These are phyloP conservation scores for Fusarium sp. DNA, from an alignment of 2,329 filamentous ascomycete species.

Conservation along the genomic window DNA sequence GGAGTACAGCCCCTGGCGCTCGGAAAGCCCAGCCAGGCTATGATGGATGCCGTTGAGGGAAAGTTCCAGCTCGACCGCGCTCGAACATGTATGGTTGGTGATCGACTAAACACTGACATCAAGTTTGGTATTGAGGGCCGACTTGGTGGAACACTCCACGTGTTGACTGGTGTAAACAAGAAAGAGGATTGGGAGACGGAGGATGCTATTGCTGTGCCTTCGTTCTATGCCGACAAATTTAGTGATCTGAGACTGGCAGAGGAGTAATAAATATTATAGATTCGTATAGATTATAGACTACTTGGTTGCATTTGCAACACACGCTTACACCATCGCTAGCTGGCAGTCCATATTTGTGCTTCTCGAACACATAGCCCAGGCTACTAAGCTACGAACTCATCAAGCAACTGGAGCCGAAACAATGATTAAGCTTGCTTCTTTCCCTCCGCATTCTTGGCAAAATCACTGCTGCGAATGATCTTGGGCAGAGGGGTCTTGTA, in stretches of 20 bases:
- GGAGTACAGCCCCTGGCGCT: constrained; percentile 79
- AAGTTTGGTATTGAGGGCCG: constrained; percentile 92
- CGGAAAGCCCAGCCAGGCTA: constrained; percentile 96
- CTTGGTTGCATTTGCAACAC: constrained; percentile 6
- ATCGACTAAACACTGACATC: constrained; percentile 95
- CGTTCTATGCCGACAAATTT: constrained; percentile 86
- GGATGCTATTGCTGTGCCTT: constrained; percentile 77
- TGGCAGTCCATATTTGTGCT: not conserved
- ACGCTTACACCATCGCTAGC: not conserved
- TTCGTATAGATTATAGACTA: constrained; percentile 40
- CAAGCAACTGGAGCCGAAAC: not conserved
- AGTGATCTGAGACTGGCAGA: constrained; percentile 73
- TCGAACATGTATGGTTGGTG: constrained; percentile 94
- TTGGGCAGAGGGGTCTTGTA: constrained; percentile 62
- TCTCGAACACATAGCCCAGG: not conserved
- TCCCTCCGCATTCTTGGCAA: constrained; percentile 60
- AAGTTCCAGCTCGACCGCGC: constrained; percentile 90
- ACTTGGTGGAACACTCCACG: constrained; percentile 89
- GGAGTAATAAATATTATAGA: constrained; percentile 36
- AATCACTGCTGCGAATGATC: constrained; percentile 65
- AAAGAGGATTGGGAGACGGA: constrained; percentile 85
- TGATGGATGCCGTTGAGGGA: constrained; percentile 99
- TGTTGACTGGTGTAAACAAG: constrained; percentile 89
- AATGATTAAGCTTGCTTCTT: constrained; percentile 51
- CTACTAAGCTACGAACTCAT: no score